Base-by-base conservation (phyloP, 176 grass and related monocot genomes). In the Otatea glauca region DNA sequence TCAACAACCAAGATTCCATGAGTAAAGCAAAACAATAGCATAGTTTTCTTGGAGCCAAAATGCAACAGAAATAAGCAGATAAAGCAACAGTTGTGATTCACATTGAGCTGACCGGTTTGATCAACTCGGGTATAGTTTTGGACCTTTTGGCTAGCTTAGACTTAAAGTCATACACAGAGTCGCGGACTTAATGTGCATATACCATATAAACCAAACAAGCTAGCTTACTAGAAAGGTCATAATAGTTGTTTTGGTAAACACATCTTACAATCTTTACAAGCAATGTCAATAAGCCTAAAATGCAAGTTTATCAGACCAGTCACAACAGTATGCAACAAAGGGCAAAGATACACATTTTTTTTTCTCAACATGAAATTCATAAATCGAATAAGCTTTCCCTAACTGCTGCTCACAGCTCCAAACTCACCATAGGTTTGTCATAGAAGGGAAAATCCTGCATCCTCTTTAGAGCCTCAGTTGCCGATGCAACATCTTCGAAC, bases 381-480 rank as follows among this genome's bases (percentile, higher is more conserved):
- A 87, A 61, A 76, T 42, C 49, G 14, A 64, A 29, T 61, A 60
- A 29, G 65, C 62, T 21, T 69, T 56, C 54, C 15, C 65, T 29
- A 29, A 64, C 4, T 5, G n/a, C 27, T 4, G 18, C 58, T 80
- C 0, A 34, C 0, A 34, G 41, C 11, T 11, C n/a, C 62, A 63
- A 90, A 74, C 68, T 83, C 81, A 98, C 95, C 96, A 99, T 99
- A 77, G 91, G 84, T 77, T 99, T 99, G 73, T 96, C 91, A 75
- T 94, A 94, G 77, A 99, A 99, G 38, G 96, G 96, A 37, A 99
- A 99, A 17, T 89, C 88, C 81, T 99, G 93, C 93, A 99, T 96
- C 82, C 89, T 76, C 81, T 99, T 99, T 47, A 96, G 75, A 85
- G 96, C 96, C 78, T 99, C 93, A 59, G 86, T 86, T 61, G 93